Evolutionary conservation across 495 filamentous ascomycete species (phyloP).

Genomic region (Talaromyces stipitatus): DNA sequence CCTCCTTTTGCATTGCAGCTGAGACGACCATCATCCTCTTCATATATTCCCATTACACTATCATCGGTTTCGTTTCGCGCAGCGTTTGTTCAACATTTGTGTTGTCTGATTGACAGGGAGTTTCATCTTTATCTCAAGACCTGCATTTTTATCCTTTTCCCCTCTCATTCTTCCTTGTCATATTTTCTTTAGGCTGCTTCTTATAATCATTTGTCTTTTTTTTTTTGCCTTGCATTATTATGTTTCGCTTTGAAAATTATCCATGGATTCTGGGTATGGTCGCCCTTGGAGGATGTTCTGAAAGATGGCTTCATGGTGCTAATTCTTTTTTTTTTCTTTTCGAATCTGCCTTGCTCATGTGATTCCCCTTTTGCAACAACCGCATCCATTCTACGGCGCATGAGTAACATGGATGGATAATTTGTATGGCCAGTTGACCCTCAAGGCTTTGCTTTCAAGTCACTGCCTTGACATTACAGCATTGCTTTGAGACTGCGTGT

Average conservation of each 20-base stretch:
- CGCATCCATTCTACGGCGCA: conserved; percentile 10
- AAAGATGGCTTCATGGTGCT: conserved; percentile 4
- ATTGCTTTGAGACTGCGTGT: not conserved
- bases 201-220: not conserved
- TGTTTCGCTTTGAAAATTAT: not conserved
- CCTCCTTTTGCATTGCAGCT: conserved; percentile 38
- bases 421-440: conserved; percentile 4
- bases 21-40: conserved; percentile 24
- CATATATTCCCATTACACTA: conserved; percentile 25
- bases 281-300: conserved; percentile 5
- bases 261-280: not conserved
- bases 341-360: conserved; percentile 6
- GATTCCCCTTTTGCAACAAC: conserved; percentile 9
- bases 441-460: not conserved
- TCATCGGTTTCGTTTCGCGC: conserved; percentile 11
- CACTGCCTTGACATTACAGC: not conserved
- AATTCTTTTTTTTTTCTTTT: conserved; percentile 5
- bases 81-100: conserved; percentile 13
- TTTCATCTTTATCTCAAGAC: conserved; percentile 3
- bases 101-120: conserved; percentile 9
- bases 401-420: conserved; percentile 9
- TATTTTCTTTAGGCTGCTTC: not conserved
- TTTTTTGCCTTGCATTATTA: not conserved
- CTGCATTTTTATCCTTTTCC: not conserved
- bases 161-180: not conserved